These are phyloP conservation scores for Sporothrix curviconia DNA, from an alignment of 2,329 filamentous ascomycete species.

Conservation along the genomic window DNA sequence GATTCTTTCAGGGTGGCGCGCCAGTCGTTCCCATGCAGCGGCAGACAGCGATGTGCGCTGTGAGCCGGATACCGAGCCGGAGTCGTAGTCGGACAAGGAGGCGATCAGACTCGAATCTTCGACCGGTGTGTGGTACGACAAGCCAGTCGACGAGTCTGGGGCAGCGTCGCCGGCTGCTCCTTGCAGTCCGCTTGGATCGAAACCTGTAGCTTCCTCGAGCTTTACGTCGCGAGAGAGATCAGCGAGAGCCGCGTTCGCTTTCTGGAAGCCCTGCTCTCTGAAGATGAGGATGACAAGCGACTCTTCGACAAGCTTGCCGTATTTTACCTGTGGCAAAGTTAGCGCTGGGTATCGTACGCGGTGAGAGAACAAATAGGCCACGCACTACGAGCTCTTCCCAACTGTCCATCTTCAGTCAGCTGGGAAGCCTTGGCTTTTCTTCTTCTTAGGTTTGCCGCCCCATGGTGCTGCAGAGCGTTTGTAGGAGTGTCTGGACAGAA, in stretches of 20 bases:
- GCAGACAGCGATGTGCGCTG: conserved; percentile 11
- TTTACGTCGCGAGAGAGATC: conserved; percentile 57
- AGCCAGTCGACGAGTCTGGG: not conserved
- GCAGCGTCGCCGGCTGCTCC: not conserved
- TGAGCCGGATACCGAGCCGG: not conserved
- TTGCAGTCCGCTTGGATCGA: conserved; percentile 66
- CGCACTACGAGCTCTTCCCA: conserved; percentile 8
- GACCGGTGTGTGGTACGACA: not conserved
- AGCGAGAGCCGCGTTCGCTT: conserved; percentile 56
- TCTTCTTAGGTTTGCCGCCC: not conserved
- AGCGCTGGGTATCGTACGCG: not conserved
- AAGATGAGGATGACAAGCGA: conserved; percentile 69
- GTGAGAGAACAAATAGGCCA: not conserved
- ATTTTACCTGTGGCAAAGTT: conserved; percentile 50
- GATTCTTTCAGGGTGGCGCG: conserved; percentile 36
- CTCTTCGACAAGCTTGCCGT: conserved; percentile 69
- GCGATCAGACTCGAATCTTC: conserved; percentile 9
- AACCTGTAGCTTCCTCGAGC: conserved; percentile 64
- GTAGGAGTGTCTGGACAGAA: no score
- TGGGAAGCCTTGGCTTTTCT: not conserved
- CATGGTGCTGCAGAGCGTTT: no score
- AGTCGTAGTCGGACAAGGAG: not conserved
- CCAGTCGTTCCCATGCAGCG: conserved; percentile 22
- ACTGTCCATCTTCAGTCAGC: not conserved
- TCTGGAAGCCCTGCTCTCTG: conserved; percentile 58